Evolutionary conservation across 495 filamentous ascomycete genomes (phyloP).

Genomic region (Penicillium fimorum): DNA sequence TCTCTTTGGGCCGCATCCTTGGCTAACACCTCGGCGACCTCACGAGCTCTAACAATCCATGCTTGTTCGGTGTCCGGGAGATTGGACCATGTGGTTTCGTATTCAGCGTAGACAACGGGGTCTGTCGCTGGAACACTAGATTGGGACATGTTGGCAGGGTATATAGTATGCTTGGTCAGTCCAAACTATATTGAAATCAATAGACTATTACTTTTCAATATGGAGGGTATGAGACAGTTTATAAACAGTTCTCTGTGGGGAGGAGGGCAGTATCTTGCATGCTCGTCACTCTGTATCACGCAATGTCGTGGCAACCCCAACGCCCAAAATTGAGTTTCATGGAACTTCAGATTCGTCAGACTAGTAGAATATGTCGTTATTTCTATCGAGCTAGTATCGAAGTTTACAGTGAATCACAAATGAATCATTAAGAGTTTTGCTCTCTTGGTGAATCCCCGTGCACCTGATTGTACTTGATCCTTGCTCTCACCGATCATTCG

Average conservation of each 20-base stretch:
- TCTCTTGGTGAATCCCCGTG: background rate
- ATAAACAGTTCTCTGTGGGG: background rate
- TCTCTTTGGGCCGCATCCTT: constrained; percentile 53
- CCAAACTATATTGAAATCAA: background rate
- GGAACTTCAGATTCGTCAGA: background rate
- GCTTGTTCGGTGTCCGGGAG: constrained; percentile 42
- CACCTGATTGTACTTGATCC: background rate
- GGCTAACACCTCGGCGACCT: constrained; percentile 52
- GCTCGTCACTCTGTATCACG: constrained; percentile 3
- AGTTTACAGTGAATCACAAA: background rate
- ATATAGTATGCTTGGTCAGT: background rate
- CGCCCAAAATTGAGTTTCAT: background rate
- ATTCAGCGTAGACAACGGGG: constrained; percentile 49
- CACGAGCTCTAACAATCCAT: constrained; percentile 53
- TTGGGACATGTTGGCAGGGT: constrained; percentile 17
- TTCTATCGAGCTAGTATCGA: background rate
- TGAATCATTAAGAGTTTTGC: background rate
- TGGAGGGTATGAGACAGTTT: background rate
- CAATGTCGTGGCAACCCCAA: background rate
- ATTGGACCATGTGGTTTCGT: constrained; percentile 45
- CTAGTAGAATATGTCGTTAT: constrained; percentile 3
- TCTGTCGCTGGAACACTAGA: constrained; percentile 38
- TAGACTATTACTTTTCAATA: background rate
- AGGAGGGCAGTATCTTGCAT: background rate
- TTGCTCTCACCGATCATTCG: background rate